Percentiles rank a stretch among this genome's conserved stretches.
Evolutionary conservation across 208 protist genomes (phyloP).

Genomic region (Sergeia podlipaevii): DNA sequence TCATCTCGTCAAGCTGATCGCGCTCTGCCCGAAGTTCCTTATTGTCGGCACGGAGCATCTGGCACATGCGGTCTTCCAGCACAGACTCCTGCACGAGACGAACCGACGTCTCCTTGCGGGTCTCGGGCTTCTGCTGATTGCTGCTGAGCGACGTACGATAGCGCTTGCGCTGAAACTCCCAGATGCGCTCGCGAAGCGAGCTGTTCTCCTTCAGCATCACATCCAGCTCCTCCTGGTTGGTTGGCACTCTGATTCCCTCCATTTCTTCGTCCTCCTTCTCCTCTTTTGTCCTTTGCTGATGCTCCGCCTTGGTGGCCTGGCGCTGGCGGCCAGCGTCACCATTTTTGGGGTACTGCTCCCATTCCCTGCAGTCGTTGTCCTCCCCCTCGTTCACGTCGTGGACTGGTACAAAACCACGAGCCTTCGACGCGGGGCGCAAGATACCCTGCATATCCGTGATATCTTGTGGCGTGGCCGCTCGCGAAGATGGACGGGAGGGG

Average conservation of each 20-base stretch:
- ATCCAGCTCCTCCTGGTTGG: conserved; percentile 34
- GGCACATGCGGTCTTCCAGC: conserved; percentile 25
- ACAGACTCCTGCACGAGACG: conserved; percentile 38
- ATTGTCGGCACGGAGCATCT: conserved; percentile 45
- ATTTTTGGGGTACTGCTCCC: neutral
- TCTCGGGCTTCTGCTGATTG: no score
- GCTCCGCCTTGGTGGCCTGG: neutral
- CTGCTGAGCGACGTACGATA: conserved; percentile 20
- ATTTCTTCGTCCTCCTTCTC: neutral
- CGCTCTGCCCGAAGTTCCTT: conserved; percentile 31
- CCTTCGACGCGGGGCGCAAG: neutral
- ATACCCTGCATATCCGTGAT: neutral
- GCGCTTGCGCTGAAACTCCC: conserved; percentile 20
- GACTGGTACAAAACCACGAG: neutral
- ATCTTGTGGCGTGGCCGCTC: neutral
- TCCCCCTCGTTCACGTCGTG: neutral
- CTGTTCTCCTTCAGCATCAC: conserved; percentile 39
- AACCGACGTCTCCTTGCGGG: conserved; percentile 21
- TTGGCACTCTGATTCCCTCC: conserved; percentile 10
- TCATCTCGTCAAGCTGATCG: conserved; percentile 33
- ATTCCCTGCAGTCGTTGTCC: neutral
- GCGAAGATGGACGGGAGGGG: neutral
- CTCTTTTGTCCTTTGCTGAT: neutral
- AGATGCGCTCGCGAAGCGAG: conserved; percentile 35
- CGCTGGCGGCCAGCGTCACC: neutral